Base-by-base conservation (phyloP, 148 eudicot species). In the Rheum nobile region DNA sequence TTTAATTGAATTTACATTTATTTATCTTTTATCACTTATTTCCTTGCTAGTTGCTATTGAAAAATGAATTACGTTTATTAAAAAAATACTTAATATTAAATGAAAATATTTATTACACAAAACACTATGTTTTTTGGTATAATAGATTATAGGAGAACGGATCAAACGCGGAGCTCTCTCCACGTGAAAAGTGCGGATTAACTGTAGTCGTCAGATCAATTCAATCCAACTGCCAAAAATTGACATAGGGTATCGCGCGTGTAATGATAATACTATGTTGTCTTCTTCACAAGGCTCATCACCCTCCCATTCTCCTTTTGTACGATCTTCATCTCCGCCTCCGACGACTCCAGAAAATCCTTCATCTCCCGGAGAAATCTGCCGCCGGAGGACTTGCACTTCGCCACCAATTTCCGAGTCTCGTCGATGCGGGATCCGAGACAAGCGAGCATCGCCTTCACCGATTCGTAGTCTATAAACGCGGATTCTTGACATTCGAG, bases 201-300 rank as follows among this genome's bases (percentile, higher is more conserved):
- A n/a, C n/a, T n/a, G n/a, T n/a, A n/a, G n/a, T n/a, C n/a, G n/a
- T n/a, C n/a, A n/a, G n/a, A n/a, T n/a, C n/a, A n/a, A n/a, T n/a
- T n/a, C n/a, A n/a, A n/a, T n/a, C n/a, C n/a, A n/a, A n/a, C n/a
- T n/a, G n/a, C n/a, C n/a, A n/a, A n/a, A n/a, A n/a, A n/a, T n/a
- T n/a, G n/a, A n/a, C n/a, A n/a, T n/a, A n/a, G n/a, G n/a, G n/a
- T n/a, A n/a, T n/a, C n/a, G n/a, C n/a, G n/a, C n/a, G n/a, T n/a
- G n/a, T n/a, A n/a, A n/a, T 95, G 98, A 67, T 87, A 90, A 59
- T 91, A 91, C 70, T 95, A 86, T 14, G 86, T 84, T 32, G 98
- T 91, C 63, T 65, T 87, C 85, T 82, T 91, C 38, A 95, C 93
- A 4, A 85, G 17, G 74, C 69, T 79, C 93, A 71, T 71, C 17